Conservation (phyloP, 345 rosid species). For the Noccaea caerulescens region DNA sequence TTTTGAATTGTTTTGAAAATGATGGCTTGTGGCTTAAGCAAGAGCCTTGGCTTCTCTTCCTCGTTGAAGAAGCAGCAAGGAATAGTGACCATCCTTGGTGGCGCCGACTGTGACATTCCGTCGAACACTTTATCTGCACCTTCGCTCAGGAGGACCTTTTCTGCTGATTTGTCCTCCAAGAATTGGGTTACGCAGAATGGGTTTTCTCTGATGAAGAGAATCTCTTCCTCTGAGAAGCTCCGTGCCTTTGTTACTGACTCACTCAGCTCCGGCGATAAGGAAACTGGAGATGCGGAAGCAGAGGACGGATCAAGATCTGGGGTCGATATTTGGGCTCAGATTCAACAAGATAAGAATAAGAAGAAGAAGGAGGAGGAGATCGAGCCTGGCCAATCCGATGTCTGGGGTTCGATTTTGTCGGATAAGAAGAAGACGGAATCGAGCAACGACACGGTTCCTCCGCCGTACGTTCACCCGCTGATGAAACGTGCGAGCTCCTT, state of each 20-base stretch:
- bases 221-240: constrained; percentile 61
- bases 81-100: constrained; percentile 72
- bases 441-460: constrained; percentile 38
- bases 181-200: constrained; percentile 65
- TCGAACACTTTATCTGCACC: constrained; percentile 46
- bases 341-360: constrained; percentile 48
- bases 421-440: constrained; percentile 52
- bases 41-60: constrained; percentile 53
- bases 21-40: constrained; percentile 57
- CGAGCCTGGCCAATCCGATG: constrained; percentile 50
- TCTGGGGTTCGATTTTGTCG: constrained; percentile 65
- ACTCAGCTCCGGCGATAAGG: constrained; percentile 35
- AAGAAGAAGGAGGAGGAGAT: constrained; percentile 41
- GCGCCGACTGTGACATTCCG: constrained; percentile 28
- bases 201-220: constrained; percentile 58
- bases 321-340: constrained; percentile 57
- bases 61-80: constrained; percentile 66
- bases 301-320: constrained; percentile 37
- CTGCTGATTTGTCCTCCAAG: constrained; percentile 85
- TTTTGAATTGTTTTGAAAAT: constrained; percentile 13
- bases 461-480: constrained; percentile 80
- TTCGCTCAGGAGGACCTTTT: constrained; percentile 75
- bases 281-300: constrained; percentile 34
- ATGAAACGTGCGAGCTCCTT: constrained; percentile 68
- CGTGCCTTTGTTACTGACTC: constrained; percentile 44